A percentile compares a stretch with the other conserved stretches of the same genome.
phyloP scores from a whole-genome alignment of 345 rosid species.

The Garcia nutans region DNA sequence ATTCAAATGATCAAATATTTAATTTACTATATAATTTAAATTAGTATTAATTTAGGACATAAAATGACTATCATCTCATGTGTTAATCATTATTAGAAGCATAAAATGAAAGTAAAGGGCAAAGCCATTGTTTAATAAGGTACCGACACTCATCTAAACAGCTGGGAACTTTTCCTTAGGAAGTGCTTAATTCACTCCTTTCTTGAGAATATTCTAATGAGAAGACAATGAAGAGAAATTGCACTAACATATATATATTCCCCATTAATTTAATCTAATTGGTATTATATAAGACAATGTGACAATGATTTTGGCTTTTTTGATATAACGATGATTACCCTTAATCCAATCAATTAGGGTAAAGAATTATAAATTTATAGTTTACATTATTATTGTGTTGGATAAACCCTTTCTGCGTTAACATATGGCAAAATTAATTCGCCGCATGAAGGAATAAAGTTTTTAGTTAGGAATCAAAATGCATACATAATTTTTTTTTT shows the following conservation, averaged over 20 bases:
- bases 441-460: neutral
- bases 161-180: neutral
- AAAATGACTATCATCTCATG: too few relatives aligned
- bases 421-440: neutral
- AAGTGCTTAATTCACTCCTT: constrained; percentile 7
- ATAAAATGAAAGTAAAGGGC: neutral
- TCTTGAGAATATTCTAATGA: too few relatives aligned
- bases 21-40: too few relatives aligned
- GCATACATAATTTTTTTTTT: too few relatives aligned
- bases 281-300: neutral
- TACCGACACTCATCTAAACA: constrained; percentile 3
- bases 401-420: neutral
- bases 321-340: neutral
- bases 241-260: too few relatives aligned
- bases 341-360: neutral
- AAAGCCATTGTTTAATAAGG: neutral
- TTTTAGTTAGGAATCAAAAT: too few relatives aligned
- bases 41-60: too few relatives aligned
- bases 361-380: neutral
- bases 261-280: neutral
- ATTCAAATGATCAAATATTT: too few relatives aligned
- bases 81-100: neutral
- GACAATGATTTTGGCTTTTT: neutral
- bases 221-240: too few relatives aligned
- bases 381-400: neutral